phyloP scores from a whole-genome alignment of 805 yeast genomes.

The Isabelozyma gotoi region DNA sequence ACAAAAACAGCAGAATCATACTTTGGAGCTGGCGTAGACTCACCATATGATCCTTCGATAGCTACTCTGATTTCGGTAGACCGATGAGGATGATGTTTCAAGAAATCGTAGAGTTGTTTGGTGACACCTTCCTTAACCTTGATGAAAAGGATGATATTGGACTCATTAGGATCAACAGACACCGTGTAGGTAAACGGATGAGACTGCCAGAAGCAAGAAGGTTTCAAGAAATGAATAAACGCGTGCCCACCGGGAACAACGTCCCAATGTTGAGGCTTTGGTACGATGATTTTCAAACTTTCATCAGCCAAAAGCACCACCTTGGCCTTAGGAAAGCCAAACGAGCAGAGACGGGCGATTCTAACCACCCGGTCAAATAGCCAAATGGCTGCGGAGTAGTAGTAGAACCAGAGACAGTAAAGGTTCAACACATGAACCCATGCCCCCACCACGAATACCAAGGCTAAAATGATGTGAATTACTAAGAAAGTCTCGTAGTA shows the following conservation, averaged over 20 bases:
- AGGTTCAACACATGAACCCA: conserved; percentile 49
- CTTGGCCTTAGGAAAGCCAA: conserved; percentile 60
- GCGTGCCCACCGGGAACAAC: conserved; percentile 63
- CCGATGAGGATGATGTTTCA: conserved; percentile 16
- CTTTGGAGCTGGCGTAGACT: conserved; percentile 26
- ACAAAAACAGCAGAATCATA: conserved; percentile 30
- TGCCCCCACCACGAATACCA: conserved; percentile 46
- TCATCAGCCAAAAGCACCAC: conserved; percentile 44
- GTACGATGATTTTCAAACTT: conserved; percentile 48
- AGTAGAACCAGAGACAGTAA: conserved; percentile 36
- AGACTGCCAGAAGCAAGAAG: conserved; percentile 57
- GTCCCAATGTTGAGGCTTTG: conserved; percentile 54
- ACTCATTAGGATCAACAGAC: conserved; percentile 10
- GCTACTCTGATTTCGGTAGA: conserved; percentile 27
- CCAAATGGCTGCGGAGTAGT: conserved; percentile 67
- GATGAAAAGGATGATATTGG: conserved; percentile 26
- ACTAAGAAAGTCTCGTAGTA: conserved; percentile 55
- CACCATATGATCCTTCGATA: conserved; percentile 41
- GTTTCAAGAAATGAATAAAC: conserved; percentile 50
- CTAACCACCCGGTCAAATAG: conserved; percentile 62
- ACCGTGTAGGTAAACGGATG: conserved; percentile 60
- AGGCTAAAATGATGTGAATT: conserved; percentile 58
- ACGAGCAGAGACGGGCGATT: conserved; percentile 49
- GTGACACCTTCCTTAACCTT: conserved; percentile 39
- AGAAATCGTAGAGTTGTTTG: conserved; percentile 14